Evolutionary conservation across 1,139 yeast species (phyloP).

Genomic region (Diutina mesorugosa): DNA sequence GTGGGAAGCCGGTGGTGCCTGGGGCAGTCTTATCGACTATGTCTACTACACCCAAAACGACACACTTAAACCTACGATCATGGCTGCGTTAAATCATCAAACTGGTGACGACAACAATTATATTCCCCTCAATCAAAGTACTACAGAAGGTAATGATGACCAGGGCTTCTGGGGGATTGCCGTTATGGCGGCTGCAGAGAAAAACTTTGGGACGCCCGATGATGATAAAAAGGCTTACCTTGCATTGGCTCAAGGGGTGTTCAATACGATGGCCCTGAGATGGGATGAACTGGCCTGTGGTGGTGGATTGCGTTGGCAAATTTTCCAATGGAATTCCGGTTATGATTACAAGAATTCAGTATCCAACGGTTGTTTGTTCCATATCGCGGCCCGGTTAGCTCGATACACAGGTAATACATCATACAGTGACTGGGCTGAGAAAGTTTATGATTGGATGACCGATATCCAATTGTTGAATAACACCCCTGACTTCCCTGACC

Average conservation of each 20-base stretch:
- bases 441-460: slow-evolving; percentile 59
- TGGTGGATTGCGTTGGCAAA: slow-evolving; percentile 86
- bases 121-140: slow-evolving; percentile 3
- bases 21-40: slow-evolving; percentile 1
- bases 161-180: slow-evolving; percentile 6
- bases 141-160: slow-evolving; percentile 6
- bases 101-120: slow-evolving; percentile 1
- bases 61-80: not conserved
- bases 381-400: slow-evolving; percentile 67
- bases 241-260: slow-evolving; percentile 60
- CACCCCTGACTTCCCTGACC: slow-evolving; percentile 18
- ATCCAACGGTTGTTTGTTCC: slow-evolving; percentile 68
- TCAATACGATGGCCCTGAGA: slow-evolving; percentile 59
- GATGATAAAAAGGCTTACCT: slow-evolving; percentile 44
- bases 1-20: slow-evolving; percentile 3
- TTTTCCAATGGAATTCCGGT: slow-evolving; percentile 63
- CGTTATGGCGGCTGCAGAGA: slow-evolving; percentile 5
- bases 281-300: slow-evolving; percentile 58
- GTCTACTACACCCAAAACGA: not conserved
- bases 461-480: slow-evolving; percentile 22
- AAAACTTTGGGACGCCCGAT: slow-evolving; percentile 3
- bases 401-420: slow-evolving; percentile 53
- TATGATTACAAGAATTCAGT: slow-evolving; percentile 71
- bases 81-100: slow-evolving; percentile 1
- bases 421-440: slow-evolving; percentile 53